These are phyloP conservation scores for Chiua virens DNA, from an alignment of 768 basidiomycete genomes.

Conservation along the genomic window DNA sequence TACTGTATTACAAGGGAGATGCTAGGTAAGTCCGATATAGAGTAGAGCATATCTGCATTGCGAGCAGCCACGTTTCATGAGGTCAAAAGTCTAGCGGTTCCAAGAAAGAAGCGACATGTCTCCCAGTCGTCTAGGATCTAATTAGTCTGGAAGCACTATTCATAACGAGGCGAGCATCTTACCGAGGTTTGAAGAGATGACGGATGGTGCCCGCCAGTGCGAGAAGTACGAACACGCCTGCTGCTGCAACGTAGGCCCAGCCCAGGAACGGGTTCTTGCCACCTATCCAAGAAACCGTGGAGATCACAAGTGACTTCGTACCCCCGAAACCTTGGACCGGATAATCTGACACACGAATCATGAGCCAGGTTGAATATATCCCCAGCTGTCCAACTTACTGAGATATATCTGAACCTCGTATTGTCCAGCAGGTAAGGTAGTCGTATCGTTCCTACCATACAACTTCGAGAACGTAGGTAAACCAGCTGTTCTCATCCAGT, in stretches of 20 bases:
- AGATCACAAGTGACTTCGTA: conserved; percentile 95
- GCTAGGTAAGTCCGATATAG: conserved; percentile 18
- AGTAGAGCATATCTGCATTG: conserved; percentile 9
- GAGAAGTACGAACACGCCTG: conserved; percentile 83
- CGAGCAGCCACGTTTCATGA: background rate
- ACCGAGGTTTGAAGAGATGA: conserved; percentile 93
- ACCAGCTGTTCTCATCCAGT: conserved; percentile 99
- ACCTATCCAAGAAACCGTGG: conserved; percentile 97
- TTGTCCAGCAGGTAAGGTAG: conserved; percentile 64
- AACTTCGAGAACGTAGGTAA: conserved; percentile 96
- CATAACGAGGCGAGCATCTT: conserved; percentile 17
- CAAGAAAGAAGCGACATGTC: conserved; percentile 88
- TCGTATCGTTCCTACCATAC: conserved; percentile 86
- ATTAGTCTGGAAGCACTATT: background rate
- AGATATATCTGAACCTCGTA: conserved; percentile 78
- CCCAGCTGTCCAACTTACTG: conserved; percentile 47
- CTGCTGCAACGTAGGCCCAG: conserved; percentile 94
- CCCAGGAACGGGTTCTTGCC: conserved; percentile 98
- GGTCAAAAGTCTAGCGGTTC: conserved; percentile 50
- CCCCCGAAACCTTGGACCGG: conserved; percentile 90
- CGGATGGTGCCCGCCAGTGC: conserved; percentile 87
- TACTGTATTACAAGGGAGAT: conserved; percentile 23
- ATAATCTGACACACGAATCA: conserved; percentile 61
- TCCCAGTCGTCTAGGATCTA: conserved; percentile 62
- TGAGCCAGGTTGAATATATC: background rate